A percentile compares a stretch with the other conserved stretches of the same genome.
These are phyloP conservation scores for Quercus ilex DNA, from an alignment of 306 rosid genomes.

Conservation along the genomic window DNA sequence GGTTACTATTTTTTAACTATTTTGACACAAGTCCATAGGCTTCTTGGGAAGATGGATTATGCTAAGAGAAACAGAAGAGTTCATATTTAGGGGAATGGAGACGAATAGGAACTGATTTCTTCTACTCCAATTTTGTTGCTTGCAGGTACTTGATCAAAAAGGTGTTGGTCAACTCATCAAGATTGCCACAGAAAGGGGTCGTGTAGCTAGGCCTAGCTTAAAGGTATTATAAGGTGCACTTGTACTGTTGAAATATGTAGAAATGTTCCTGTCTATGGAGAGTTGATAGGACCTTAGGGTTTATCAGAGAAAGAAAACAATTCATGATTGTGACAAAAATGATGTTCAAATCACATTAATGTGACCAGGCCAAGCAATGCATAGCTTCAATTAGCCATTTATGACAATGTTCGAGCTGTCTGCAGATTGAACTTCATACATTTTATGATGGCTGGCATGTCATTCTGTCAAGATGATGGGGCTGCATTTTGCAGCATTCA, in stretches of 20 bases:
- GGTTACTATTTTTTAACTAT: conserved; percentile 34
- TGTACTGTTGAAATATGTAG: background rate
- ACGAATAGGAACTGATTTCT: conserved; percentile 4
- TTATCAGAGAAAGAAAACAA: background rate
- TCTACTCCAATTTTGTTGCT: conserved; percentile 4
- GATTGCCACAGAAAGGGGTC: conserved; percentile 86
- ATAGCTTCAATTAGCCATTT: background rate
- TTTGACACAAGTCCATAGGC: background rate
- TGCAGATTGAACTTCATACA: background rate
- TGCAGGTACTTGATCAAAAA: conserved; percentile 89
- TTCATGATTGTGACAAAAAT: background rate
- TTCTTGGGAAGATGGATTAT: background rate
- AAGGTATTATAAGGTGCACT: conserved; percentile 40
- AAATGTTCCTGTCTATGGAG: background rate
- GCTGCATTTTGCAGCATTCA: background rate
- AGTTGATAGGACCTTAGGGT: background rate
- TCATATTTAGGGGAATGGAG: background rate
- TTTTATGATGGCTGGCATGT: background rate
- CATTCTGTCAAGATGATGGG: background rate
- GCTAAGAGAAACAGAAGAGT: background rate
- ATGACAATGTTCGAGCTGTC: background rate
- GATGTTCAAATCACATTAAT: background rate
- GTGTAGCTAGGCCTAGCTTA: conserved; percentile 74
- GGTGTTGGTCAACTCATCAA: conserved; percentile 94
- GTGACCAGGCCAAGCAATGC: background rate